Conservation (phyloP, 2,329 filamentous ascomycete genomes). For the Trichoderma sp. region DNA sequence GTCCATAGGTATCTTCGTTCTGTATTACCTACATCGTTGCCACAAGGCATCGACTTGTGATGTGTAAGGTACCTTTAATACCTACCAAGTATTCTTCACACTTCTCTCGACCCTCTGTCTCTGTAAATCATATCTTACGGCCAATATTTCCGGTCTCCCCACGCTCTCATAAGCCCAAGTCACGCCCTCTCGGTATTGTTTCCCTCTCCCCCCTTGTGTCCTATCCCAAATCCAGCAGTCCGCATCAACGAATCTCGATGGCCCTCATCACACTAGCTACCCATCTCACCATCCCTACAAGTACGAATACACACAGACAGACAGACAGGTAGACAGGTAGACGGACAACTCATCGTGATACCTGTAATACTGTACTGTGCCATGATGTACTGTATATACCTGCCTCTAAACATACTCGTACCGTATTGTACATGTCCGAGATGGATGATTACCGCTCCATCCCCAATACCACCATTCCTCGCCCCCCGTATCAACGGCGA, state of each 20-base stretch:
- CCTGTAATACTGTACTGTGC: neutral
- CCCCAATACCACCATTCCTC: neutral
- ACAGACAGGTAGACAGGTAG: neutral
- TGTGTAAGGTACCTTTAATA: neutral
- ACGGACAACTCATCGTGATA: neutral
- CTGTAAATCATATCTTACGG: neutral
- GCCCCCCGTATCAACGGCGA: neutral
- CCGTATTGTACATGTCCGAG: neutral
- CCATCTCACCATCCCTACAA: neutral
- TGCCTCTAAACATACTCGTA: neutral
- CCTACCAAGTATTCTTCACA: too few relatives aligned
- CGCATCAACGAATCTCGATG: constrained; percentile 5
- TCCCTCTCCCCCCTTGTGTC: neutral
- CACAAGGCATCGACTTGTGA: neutral
- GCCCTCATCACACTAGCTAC: neutral
- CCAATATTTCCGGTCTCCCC: neutral
- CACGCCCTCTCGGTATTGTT: neutral
- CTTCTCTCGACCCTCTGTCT: neutral
- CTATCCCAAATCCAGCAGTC: neutral
- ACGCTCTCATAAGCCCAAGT: neutral
- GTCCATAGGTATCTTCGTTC: too few relatives aligned
- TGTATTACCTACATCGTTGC: neutral
- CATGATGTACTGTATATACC: neutral
- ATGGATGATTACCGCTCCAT: neutral
- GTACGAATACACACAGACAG: neutral